Conservation (phyloP, 2,329 filamentous ascomycete species). For the Orbilia oligospora region DNA sequence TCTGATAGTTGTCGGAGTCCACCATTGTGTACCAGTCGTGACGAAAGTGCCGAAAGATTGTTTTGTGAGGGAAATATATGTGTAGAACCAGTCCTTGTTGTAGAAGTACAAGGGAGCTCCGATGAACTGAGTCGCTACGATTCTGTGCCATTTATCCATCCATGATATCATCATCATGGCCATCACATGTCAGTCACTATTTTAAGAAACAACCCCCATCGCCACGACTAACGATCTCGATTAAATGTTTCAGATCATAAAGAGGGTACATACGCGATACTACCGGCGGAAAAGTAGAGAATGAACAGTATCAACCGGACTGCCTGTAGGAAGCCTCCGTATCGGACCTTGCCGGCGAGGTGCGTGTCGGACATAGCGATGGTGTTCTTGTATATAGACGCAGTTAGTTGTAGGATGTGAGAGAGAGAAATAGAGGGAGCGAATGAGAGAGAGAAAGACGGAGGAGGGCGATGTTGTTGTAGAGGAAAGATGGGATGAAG, state of each 20-base stretch:
- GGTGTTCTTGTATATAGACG: background rate
- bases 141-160: constrained; percentile 69
- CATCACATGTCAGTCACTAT: constrained; percentile 46
- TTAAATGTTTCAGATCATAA: constrained; percentile 27
- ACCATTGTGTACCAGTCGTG: constrained; percentile 86
- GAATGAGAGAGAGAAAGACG: background rate
- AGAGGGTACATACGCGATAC: constrained; percentile 69
- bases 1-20: constrained; percentile 85
- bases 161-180: constrained; percentile 15
- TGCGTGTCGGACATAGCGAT: constrained; percentile 66
- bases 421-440: no score
- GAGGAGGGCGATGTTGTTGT: background rate
- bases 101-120: constrained; percentile 82
- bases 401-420: background rate
- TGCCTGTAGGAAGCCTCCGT: constrained; percentile 71
- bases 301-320: constrained; percentile 71
- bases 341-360: constrained; percentile 72
- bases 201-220: constrained; percentile 60
- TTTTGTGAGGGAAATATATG: constrained; percentile 90
- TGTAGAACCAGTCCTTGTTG: constrained; percentile 83
- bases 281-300: constrained; percentile 72
- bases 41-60: constrained; percentile 83
- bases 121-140: constrained; percentile 80
- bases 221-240: background rate
- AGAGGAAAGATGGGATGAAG: constrained; percentile 14